Base-by-base conservation (phyloP, 768 basidiomycete genomes). In the Pisolithus orientalis region DNA sequence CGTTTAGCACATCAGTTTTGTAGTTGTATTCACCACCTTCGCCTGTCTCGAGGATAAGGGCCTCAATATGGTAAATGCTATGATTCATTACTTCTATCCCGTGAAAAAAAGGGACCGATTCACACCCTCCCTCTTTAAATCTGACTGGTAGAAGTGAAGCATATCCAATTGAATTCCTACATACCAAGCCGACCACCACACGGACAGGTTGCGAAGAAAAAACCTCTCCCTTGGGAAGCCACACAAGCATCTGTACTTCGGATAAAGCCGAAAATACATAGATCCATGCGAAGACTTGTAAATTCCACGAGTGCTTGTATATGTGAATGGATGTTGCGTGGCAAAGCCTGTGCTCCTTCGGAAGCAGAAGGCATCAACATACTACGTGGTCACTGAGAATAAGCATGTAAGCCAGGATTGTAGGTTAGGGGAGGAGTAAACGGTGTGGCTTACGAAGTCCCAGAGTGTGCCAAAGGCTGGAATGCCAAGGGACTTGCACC, bases 401-500 rank as follows among this genome's bases (percentile, higher is more conserved):
- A 51, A 44, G 27, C 24, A 3, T 10, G 52, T 31, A 52, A 32
- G 47, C 61, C 27, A 39, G 39, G 9, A 37, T n/a, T 16, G 14
- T 52, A 53, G 50, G 14, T 39, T 21, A 39, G 13, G 6, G n/a
- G 21, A 11, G 52, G 16, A 39, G 38, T 43, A 53, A 50, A 47
- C 49, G 54, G 53, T 16, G 10, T 31, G 38, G 63, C 61, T 61
- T 61, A 69, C 77, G 68, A 86, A 86, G 67, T 85, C 84, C 84
- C 84, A 85, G 28, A 86, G 72, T 13, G 84, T 85, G 52, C 84
- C 84, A 58, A 82, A 83, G 42, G 77, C 79, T 39, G 83, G 84
- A 59, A 85, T 85, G 25, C 80, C 80, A 47, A 77, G 79, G 57
- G 76, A 76, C 66, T 83, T 87, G 72, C 82, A 89, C 21, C 85